These are phyloP conservation scores for Cercospora sp. DNA, from an alignment of 2,329 filamentous ascomycete species.

Conservation along the genomic window DNA sequence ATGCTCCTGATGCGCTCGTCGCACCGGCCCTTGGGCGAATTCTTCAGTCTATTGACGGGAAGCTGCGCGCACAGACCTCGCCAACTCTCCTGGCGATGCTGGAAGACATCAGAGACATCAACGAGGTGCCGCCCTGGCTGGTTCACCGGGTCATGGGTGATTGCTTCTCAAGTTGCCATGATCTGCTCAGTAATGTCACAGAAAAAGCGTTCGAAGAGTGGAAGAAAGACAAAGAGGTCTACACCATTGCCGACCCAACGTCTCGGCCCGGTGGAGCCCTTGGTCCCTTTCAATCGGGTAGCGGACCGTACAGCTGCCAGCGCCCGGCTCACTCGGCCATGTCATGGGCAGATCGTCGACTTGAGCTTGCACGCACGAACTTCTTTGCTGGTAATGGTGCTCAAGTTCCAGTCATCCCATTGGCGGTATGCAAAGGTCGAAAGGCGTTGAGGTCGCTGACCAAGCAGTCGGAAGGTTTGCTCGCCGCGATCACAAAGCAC, in stretches of 20 bases:
- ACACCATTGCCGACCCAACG: not conserved
- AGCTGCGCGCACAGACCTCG: not conserved
- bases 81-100: not conserved
- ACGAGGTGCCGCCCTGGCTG: not conserved
- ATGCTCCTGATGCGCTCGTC: not conserved
- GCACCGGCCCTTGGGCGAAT: not conserved
- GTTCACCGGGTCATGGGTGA: not conserved
- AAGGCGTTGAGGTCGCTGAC: not conserved
- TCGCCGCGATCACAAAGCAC: not conserved
- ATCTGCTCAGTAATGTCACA: not conserved
- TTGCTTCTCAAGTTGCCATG: not conserved
- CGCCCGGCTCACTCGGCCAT: not conserved
- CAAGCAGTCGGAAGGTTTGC: not conserved
- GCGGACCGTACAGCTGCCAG: not conserved
- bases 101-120: not conserved
- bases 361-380: not conserved
- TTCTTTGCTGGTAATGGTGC: not conserved
- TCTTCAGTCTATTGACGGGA: not conserved
- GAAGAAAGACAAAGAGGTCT: not conserved
- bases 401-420: not conserved
- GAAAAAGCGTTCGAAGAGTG: not conserved
- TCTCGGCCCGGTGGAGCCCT: not conserved
- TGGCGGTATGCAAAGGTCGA: not conserved
- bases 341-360: not conserved
- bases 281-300: not conserved